Evolutionary conservation across 2,329 filamentous ascomycete genomes (phyloP).

Genomic region (Colletotrichum sp.): DNA sequence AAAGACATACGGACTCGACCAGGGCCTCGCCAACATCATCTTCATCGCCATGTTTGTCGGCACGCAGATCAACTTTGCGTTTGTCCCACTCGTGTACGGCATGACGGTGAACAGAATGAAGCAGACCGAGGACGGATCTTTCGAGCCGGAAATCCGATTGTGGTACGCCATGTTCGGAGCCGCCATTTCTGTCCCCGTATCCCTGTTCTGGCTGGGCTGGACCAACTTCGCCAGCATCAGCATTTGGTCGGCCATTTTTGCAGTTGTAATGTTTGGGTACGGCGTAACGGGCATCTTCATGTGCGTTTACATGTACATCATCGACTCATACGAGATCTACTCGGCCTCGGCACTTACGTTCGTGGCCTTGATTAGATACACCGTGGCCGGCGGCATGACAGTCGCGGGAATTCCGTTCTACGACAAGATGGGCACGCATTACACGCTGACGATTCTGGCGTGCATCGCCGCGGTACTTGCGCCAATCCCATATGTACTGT

Average conservation of each 20-base stretch:
- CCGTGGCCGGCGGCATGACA: conserved; percentile 36
- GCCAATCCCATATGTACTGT: conserved; percentile 33
- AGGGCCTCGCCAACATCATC: conserved; percentile 46
- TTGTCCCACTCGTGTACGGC: conserved; percentile 38
- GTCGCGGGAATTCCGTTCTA: conserved; percentile 39
- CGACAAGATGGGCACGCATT: conserved; percentile 35
- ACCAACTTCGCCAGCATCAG: conserved; percentile 44
- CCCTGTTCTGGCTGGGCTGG: conserved; percentile 58
- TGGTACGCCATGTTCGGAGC: conserved; percentile 49
- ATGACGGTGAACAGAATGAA: conserved; percentile 23
- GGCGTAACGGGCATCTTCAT: conserved; percentile 46
- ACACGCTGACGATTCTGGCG: conserved; percentile 36
- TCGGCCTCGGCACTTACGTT: conserved; percentile 37
- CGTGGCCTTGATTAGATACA: conserved; percentile 33
- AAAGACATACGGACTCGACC: conserved; percentile 42
- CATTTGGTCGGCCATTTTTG: conserved; percentile 50
- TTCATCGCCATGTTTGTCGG: conserved; percentile 51
- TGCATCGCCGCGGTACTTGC: conserved; percentile 31
- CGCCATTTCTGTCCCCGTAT: conserved; percentile 42
- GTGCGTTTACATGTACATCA: conserved; percentile 40
- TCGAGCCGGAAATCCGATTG: conserved; percentile 42
- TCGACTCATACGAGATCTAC: conserved; percentile 38
- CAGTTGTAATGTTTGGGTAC: conserved; percentile 47
- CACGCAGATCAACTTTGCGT: conserved; percentile 34
- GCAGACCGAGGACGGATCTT: conserved; percentile 29